Evolutionary conservation across 1,139 yeast genomes (phyloP), one percentile per base, ranked within the genome.

Genomic region (Protomyces inundatus): DNA sequence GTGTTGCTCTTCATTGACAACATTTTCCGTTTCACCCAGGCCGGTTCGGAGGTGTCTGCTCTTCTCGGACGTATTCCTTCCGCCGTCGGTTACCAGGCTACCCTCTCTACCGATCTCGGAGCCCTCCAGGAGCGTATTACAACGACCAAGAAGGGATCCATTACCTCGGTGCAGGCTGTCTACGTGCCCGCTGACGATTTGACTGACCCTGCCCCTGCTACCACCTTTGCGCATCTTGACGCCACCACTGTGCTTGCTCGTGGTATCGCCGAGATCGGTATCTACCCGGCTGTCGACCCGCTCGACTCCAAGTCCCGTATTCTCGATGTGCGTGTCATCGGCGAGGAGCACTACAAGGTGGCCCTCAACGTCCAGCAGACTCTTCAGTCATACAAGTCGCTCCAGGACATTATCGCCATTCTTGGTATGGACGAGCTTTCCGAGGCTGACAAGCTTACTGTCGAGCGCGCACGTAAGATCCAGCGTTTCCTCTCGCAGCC

Each of bases 81-180:
- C 72, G 98, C 98, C 75, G 98, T 93, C 90, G 98, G 98, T 90
- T 93, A 93, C 82, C 98, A 93, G 84, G 98, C 98, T 80, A 93
- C 98, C 74, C 87, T 93, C 82, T 97, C 98, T 84, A 93, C 98
- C 76, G 98, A 93, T 90, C 93, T 93, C 98, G 98, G 98, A 89
- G 87, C 90, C 80, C 86, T 93, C 79, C 98, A 93, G 86, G 98
- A 93, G 85, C 95, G 98, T 86, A 93, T 93, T 82, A 93, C 98
- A 82, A 91, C 98, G 82, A 93, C 98, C 80, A 86, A 85, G 82
- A 93, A 93, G 86, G 98, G 98, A 85, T 93, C 98, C 80, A 98
- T 93, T 80, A 93, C 98, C 72, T 93, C 98, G 70, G 98, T 93
- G 81, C 98, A 93, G 85, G 98, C 98, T 77, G 98, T 93, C 73